Evolutionary conservation across 495 filamentous ascomycete genomes (phyloP).

Genomic region (Xanthoparmelia taractica): DNA sequence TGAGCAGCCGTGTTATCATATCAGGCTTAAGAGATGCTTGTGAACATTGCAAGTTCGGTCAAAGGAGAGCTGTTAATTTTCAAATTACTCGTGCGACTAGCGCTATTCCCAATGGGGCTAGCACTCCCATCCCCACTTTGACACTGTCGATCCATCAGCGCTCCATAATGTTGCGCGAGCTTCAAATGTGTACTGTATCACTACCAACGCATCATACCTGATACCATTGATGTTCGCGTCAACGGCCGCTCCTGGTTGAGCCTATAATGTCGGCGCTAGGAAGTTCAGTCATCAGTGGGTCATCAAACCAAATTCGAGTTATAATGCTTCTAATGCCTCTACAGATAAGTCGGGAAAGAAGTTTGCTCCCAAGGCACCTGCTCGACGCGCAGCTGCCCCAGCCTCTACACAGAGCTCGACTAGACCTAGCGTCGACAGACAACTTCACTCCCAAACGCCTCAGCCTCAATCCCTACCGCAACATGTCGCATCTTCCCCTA

Average conservation of each 20-base stretch:
- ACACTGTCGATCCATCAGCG: background rate
- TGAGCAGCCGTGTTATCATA: background rate
- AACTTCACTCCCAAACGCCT: conserved; percentile 31
- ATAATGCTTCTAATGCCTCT: conserved; percentile 14
- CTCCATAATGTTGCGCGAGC: background rate
- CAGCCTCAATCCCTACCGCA: conserved; percentile 31
- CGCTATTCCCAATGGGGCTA: background rate
- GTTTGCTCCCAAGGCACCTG: conserved; percentile 45
- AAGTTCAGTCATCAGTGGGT: conserved; percentile 52
- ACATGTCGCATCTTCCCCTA: conserved; percentile 24
- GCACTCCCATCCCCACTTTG: background rate
- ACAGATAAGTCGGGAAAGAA: conserved; percentile 50
- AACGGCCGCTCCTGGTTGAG: conserved; percentile 19
- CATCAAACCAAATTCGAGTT: background rate
- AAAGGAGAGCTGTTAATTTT: conserved; percentile 10
- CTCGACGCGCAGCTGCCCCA: conserved; percentile 38
- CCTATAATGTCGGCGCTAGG: conserved; percentile 46
- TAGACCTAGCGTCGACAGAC: conserved; percentile 36
- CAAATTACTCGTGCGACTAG: background rate
- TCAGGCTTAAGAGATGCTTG: background rate
- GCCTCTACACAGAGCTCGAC: conserved; percentile 31
- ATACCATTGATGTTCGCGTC: background rate
- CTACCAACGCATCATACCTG: background rate
- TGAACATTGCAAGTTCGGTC: background rate
- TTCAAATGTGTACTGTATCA: background rate